Conservation (phyloP, 2,329 filamentous ascomycete genomes). For the Paraphoma sp. region DNA sequence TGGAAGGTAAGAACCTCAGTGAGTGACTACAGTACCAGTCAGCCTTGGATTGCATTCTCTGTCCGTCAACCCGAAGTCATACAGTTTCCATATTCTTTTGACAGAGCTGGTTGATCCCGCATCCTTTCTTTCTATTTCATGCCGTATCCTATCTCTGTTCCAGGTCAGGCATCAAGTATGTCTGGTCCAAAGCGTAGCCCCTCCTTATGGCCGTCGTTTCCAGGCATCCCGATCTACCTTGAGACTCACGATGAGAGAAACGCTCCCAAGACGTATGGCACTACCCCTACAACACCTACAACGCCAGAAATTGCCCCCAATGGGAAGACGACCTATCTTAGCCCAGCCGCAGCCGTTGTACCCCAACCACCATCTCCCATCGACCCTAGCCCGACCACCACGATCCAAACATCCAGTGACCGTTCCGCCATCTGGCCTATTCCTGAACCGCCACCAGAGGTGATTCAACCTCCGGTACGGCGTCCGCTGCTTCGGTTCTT, state of each 20-base stretch:
- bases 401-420: slow-evolving; percentile 25
- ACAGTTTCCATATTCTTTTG: neutral
- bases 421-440: slow-evolving; percentile 27
- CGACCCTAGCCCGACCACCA: slow-evolving; percentile 20
- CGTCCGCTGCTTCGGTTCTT: slow-evolving; percentile 26
- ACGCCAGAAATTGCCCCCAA: slow-evolving; percentile 18
- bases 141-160: slow-evolving; percentile 22
- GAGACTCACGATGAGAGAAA: slow-evolving; percentile 22
- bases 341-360: neutral
- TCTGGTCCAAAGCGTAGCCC: slow-evolving; percentile 10
- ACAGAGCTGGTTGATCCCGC: slow-evolving; percentile 1
- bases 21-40: slow-evolving; percentile 10
- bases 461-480: slow-evolving; percentile 5
- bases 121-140: slow-evolving; percentile 13
- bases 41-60: slow-evolving; percentile 7
- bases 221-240: slow-evolving; percentile 34
- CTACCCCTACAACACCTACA: slow-evolving; percentile 28
- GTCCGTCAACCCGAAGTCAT: neutral
- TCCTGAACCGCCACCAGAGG: slow-evolving; percentile 24
- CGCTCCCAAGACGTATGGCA: slow-evolving; percentile 21
- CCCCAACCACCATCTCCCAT: neutral
- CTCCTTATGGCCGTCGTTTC: slow-evolving; percentile 26
- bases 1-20: slow-evolving; percentile 14
- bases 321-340: slow-evolving; percentile 5
- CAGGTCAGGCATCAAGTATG: slow-evolving; percentile 6